These are phyloP conservation scores for Kregervanrija pseudodelftensis DNA, from an alignment of 805 yeast species.

Conservation along the genomic window DNA sequence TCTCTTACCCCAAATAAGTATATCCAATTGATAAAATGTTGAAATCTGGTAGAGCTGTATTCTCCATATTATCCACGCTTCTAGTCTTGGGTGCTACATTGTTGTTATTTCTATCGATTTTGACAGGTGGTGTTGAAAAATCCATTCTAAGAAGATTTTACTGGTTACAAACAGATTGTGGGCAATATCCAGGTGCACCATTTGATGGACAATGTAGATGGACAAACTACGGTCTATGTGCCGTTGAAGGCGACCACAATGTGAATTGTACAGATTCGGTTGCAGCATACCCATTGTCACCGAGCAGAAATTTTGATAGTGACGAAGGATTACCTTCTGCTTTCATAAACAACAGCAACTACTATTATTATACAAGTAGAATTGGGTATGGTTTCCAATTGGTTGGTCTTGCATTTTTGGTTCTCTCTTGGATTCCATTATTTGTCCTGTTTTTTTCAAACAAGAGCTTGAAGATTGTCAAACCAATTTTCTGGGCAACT, in stretches of 20 bases:
- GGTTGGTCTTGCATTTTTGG: slow-evolving; percentile 49
- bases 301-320: slow-evolving; percentile 61
- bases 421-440: slow-evolving; percentile 38
- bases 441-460: slow-evolving; percentile 9
- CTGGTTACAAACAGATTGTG: slow-evolving; percentile 76
- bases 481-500: slow-evolving; percentile 4
- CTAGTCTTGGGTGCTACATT: slow-evolving; percentile 35
- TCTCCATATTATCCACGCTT: slow-evolving; percentile 5
- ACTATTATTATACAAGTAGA: slow-evolving; percentile 61
- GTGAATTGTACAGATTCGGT: slow-evolving; percentile 42
- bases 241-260: slow-evolving; percentile 35
- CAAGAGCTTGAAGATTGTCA: not conserved
- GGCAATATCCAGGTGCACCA: slow-evolving; percentile 39
- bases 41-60: not conserved
- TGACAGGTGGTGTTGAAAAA: slow-evolving; percentile 53
- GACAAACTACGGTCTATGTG: slow-evolving; percentile 70
- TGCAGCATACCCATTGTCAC: slow-evolving; percentile 85
- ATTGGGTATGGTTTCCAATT: slow-evolving; percentile 60
- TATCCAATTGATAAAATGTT: too few species aligned
- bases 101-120: slow-evolving; percentile 53
- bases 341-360: slow-evolving; percentile 41
- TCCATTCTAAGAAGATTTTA: slow-evolving; percentile 55
- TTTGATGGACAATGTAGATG: slow-evolving; percentile 50
- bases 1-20: too few species aligned
- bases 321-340: slow-evolving; percentile 42